These are phyloP conservation scores for Penicillium angulare DNA, from an alignment of 495 filamentous ascomycete genomes.

Conservation along the genomic window DNA sequence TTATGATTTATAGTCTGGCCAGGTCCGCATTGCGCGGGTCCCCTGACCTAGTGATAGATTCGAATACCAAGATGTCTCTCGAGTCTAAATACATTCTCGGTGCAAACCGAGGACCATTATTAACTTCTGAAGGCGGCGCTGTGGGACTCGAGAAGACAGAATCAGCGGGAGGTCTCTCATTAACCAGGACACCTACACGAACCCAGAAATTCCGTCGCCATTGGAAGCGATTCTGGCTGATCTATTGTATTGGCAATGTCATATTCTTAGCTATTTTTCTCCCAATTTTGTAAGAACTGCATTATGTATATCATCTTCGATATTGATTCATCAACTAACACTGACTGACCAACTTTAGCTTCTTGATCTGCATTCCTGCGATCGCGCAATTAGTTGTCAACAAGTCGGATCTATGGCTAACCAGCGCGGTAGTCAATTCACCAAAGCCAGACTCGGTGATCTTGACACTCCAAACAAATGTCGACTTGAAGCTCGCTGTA, in stretches of 20 bases:
- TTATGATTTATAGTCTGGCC: too few species aligned
- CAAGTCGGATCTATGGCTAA: constrained; percentile 32
- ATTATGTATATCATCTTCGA: too few species aligned
- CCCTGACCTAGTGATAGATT: too few species aligned
- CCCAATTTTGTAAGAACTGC: constrained; percentile 29
- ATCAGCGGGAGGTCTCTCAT: constrained; percentile 10
- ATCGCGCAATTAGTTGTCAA: constrained; percentile 41
- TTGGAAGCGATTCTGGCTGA: constrained; percentile 38
- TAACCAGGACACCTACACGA: constrained; percentile 5
- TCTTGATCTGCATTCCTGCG: constrained; percentile 40
- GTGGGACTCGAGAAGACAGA: constrained; percentile 5
- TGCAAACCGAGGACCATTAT: constrained; percentile 11
- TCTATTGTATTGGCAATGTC: constrained; percentile 35
- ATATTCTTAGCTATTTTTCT: constrained; percentile 41
- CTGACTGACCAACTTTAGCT: constrained; percentile 27
- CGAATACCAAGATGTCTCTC: constrained; percentile 2
- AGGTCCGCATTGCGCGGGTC: too few species aligned
- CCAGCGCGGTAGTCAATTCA: constrained; percentile 27
- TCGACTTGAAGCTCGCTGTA: constrained; percentile 33
- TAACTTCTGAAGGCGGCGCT: constrained; percentile 3
- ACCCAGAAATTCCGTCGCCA: constrained; percentile 27
- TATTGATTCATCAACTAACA: too few species aligned
- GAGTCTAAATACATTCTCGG: constrained; percentile 9
- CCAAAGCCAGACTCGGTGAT: constrained; percentile 32
- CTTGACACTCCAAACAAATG: constrained; percentile 29